Conservation (phyloP, 106 monocot species). For the Hemerocallis citrina region DNA sequence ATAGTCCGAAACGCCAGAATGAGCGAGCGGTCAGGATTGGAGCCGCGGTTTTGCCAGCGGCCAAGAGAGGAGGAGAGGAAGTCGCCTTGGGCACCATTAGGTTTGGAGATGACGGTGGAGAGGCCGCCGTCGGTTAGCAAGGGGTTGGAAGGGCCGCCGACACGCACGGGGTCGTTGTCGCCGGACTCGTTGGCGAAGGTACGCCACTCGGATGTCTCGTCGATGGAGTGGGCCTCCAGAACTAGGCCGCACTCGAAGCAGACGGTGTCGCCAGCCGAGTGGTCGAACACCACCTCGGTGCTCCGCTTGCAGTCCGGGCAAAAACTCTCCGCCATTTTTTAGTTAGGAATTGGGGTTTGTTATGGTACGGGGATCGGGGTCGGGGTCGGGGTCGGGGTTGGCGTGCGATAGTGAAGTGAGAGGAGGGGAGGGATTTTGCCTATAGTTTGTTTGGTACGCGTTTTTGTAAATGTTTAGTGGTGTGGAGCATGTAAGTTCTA, state of each 20-base stretch:
- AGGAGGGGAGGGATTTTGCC: too few relatives aligned
- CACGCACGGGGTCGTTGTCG: conserved; percentile 24
- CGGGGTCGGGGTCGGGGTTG: too few relatives aligned
- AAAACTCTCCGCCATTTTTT: conserved; percentile 1
- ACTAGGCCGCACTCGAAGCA: conserved; percentile 24
- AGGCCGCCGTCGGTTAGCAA: conserved; percentile 19
- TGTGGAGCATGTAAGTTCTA: too few relatives aligned
- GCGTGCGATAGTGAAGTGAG: too few relatives aligned
- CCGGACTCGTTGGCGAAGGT: conserved; percentile 24
- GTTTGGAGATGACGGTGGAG: conserved; percentile 23
- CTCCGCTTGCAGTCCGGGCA: conserved; percentile 20
- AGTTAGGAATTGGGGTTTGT: too few relatives aligned
- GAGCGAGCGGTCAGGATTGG: conserved; percentile 10
- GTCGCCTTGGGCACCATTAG: conserved; percentile 11
- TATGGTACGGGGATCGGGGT: too few relatives aligned
- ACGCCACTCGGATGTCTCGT: conserved; percentile 26
- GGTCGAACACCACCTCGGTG: conserved; percentile 21
- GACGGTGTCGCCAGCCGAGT: conserved; percentile 22
- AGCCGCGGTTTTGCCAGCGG: conserved; percentile 15
- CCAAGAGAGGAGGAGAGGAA: conserved; percentile 12
- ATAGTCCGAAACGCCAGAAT: too few relatives aligned
- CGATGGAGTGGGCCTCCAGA: conserved; percentile 21
- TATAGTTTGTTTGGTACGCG: too few relatives aligned
- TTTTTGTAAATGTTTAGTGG: too few relatives aligned
- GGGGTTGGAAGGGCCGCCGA: conserved; percentile 22